Conservation (phyloP, 805 yeast genomes). For the Suhomyces faveliae region DNA sequence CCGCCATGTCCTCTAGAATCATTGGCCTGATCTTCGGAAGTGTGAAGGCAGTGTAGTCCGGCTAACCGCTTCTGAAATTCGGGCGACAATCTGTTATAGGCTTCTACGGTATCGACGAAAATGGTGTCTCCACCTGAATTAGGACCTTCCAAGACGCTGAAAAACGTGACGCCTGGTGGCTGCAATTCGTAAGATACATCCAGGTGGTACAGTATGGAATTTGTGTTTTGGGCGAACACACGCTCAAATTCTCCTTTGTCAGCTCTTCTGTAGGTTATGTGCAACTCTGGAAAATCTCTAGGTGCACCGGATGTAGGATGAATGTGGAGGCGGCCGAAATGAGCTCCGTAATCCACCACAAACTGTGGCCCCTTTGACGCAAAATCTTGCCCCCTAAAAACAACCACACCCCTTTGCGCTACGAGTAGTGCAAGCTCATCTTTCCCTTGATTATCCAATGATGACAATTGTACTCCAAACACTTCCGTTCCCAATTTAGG, state of each 20-base stretch:
- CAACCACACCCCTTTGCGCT: constrained; percentile 36
- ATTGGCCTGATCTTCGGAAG: constrained; percentile 71
- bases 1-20: constrained; percentile 53
- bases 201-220: constrained; percentile 60
- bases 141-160: constrained; percentile 57
- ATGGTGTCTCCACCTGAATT: constrained; percentile 77
- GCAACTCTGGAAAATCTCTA: constrained; percentile 59
- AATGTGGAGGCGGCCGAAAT: constrained; percentile 69
- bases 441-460: constrained; percentile 24
- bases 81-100: constrained; percentile 69
- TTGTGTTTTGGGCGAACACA: constrained; percentile 33
- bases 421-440: constrained; percentile 33
- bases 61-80: constrained; percentile 55
- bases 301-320: constrained; percentile 78
- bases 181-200: constrained; percentile 74
- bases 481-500: constrained; percentile 35
- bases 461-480: constrained; percentile 29
- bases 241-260: constrained; percentile 37
- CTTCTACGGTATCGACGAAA: constrained; percentile 69
- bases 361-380: constrained; percentile 42
- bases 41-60: constrained; percentile 66
- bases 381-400: constrained; percentile 34
- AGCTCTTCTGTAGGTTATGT: constrained; percentile 56
- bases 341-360: constrained; percentile 54
- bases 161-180: constrained; percentile 70